Conservation (phyloP, 1,284 basidiomycete species). For the Sporisorium iseilematis-ciliati region DNA sequence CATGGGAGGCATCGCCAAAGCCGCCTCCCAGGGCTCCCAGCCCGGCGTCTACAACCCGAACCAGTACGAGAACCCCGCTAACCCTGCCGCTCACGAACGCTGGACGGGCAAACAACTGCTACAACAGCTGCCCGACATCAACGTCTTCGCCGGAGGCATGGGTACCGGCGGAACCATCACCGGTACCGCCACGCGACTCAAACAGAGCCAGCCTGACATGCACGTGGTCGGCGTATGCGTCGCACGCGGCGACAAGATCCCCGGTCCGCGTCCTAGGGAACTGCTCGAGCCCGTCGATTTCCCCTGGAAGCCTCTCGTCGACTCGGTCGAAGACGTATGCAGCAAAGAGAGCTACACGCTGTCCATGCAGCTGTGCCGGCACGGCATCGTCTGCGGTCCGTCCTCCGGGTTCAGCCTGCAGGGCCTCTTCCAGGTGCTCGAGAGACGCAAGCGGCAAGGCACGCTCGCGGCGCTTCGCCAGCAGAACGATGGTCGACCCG, state of each 20-base stretch:
- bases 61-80: conserved; percentile 50
- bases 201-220: conserved; percentile 13
- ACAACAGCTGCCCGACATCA: conserved; percentile 50
- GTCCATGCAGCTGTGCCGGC: conserved; percentile 43
- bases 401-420: conserved; percentile 41
- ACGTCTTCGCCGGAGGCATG: conserved; percentile 46
- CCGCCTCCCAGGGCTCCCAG: conserved; percentile 28
- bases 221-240: conserved; percentile 44
- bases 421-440: conserved; percentile 45
- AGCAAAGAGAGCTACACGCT: conserved; percentile 30
- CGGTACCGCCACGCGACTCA: conserved; percentile 36
- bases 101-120: conserved; percentile 54
- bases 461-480: conserved; percentile 30
- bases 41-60: conserved; percentile 43
- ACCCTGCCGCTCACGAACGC: conserved; percentile 37
- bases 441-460: conserved; percentile 25
- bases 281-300: conserved; percentile 50
- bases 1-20: conserved; percentile 49
- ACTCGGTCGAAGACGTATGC: conserved; percentile 38
- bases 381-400: conserved; percentile 46
- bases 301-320: conserved; percentile 42
- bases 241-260: conserved; percentile 41
- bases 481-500: conserved; percentile 28
- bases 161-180: conserved; percentile 55
- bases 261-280: conserved; percentile 44